A percentile compares a stretch with the other conserved stretches of the same genome.
Conservation (phyloP, 192 early-diverging fungal genomes). For the Pilaira anomala region DNA sequence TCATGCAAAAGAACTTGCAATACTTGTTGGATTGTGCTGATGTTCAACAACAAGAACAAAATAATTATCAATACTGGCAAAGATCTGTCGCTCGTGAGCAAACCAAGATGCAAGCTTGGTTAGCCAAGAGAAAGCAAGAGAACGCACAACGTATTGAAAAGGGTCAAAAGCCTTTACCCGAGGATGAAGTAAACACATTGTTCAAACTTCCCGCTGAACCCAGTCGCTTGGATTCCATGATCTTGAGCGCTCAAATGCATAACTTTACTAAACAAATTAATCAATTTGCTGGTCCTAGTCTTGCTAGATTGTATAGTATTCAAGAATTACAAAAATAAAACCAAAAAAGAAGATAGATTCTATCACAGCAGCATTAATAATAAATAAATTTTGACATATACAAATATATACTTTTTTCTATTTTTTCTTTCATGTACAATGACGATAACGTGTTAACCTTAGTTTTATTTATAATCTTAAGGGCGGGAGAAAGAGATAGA, state of each 20-base stretch:
- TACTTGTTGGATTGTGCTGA: conserved; percentile 81
- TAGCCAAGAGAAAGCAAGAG: conserved; percentile 64
- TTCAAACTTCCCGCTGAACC: conserved; percentile 82
- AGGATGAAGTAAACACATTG: conserved; percentile 70
- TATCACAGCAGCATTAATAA: background rate
- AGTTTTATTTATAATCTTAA: background rate
- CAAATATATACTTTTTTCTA: no score
- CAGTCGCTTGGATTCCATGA: conserved; percentile 83
- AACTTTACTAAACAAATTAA: conserved; percentile 91
- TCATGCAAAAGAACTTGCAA: conserved; percentile 86
- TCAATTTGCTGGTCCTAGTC: conserved; percentile 90
- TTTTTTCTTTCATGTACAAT: no score
- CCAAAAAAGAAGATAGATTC: no score
- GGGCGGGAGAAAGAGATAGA: no score
- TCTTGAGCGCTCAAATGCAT: conserved; percentile 89
- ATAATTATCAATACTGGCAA: conserved; percentile 95
- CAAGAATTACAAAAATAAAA: conserved; percentile 70
- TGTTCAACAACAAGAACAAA: conserved; percentile 85
- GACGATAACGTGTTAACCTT: background rate
- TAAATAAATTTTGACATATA: no score
- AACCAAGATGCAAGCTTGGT: conserved; percentile 62
- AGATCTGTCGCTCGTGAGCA: conserved; percentile 86
- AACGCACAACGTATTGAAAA: conserved; percentile 63
- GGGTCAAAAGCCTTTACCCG: conserved; percentile 71
- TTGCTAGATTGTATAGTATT: conserved; percentile 87